Conservation (phyloP, 805 yeast genomes). For the Phaffomyces antillensis region DNA sequence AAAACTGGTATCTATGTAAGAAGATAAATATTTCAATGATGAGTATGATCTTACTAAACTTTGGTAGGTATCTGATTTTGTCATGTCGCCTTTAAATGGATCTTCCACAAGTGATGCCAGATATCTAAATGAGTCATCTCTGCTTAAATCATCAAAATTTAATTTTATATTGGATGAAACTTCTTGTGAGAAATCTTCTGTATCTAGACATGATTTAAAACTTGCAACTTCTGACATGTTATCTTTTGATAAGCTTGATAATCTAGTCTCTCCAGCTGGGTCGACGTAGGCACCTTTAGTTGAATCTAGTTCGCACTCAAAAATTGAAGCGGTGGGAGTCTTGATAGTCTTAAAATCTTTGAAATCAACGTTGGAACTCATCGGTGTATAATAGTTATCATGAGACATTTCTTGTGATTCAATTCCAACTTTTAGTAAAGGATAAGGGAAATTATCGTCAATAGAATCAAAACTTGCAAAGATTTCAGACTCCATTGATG, state of each 20-base stretch:
- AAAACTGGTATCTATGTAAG: slow-evolving; percentile 24
- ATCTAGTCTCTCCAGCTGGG: background rate
- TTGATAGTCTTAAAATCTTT: slow-evolving; percentile 1
- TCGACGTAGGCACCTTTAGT: background rate
- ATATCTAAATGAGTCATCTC: slow-evolving; percentile 38
- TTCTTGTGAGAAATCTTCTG: slow-evolving; percentile 1
- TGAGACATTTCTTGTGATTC: slow-evolving; percentile 9
- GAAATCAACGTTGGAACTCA: slow-evolving; percentile 11
- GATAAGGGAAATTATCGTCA: slow-evolving; percentile 18
- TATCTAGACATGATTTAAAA: slow-evolving; percentile 19
- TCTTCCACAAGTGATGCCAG: slow-evolving; percentile 31
- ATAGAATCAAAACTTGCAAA: slow-evolving; percentile 11
- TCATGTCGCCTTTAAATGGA: slow-evolving; percentile 11
- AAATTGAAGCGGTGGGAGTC: background rate
- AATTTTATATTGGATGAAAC: background rate
- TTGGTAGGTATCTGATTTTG: slow-evolving; percentile 12
- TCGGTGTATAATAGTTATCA: slow-evolving; percentile 21
- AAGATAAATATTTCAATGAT: slow-evolving; percentile 30
- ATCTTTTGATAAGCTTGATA: background rate
- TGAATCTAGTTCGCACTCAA: slow-evolving; percentile 4
- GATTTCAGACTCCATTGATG: background rate
- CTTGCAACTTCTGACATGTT: slow-evolving; percentile 8
- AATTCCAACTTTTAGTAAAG: slow-evolving; percentile 17
- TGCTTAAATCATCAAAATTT: background rate
- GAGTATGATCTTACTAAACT: slow-evolving; percentile 25